Evolutionary conservation across 352 stramenopile genomes (phyloP).

Genomic region (Achlya hypogyna): DNA sequence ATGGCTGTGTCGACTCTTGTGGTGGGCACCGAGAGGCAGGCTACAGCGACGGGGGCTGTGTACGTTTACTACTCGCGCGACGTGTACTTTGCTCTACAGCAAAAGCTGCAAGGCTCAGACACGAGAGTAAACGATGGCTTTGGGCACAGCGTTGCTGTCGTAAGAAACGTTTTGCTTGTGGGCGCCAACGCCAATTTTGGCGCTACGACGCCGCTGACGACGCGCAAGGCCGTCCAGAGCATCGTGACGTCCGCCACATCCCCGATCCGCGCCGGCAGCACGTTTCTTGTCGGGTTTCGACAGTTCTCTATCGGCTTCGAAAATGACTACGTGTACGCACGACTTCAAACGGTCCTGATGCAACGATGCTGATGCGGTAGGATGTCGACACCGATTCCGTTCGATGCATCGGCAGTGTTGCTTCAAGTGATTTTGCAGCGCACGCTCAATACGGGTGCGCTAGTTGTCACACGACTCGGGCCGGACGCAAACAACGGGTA

Average conservation of each 20-base stretch:
- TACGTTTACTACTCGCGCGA: conserved; percentile 35
- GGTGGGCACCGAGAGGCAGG: conserved; percentile 40
- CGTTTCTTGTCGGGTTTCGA: conserved; percentile 43
- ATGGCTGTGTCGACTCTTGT: conserved; percentile 66
- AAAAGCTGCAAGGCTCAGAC: conserved; percentile 57
- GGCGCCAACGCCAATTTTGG: conserved; percentile 41
- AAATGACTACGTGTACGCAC: conserved; percentile 7
- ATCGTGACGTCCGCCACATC: conserved; percentile 32
- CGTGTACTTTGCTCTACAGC: conserved; percentile 64
- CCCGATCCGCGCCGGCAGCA: conserved; percentile 27
- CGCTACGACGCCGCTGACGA: conserved; percentile 44
- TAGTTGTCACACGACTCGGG: conserved; percentile 59
- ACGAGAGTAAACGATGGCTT: conserved; percentile 55
- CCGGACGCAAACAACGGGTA: conserved; percentile 45
- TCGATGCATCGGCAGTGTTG: conserved; percentile 31
- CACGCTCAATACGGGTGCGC: conserved; percentile 57
- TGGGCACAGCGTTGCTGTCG: conserved; percentile 54
- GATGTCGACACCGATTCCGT: conserved; percentile 31
- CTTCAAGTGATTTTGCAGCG: conserved; percentile 48
- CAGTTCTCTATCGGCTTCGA: conserved; percentile 16
- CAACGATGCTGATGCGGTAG: conserved; percentile 2
- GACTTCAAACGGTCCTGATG: neutral
- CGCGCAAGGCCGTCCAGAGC: conserved; percentile 61
- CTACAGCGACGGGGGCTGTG: conserved; percentile 34
- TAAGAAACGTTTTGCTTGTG: conserved; percentile 60